These are phyloP conservation scores for Dittrichia graveolens DNA, from an alignment of 129 eudicot genomes.

Conservation along the genomic window DNA sequence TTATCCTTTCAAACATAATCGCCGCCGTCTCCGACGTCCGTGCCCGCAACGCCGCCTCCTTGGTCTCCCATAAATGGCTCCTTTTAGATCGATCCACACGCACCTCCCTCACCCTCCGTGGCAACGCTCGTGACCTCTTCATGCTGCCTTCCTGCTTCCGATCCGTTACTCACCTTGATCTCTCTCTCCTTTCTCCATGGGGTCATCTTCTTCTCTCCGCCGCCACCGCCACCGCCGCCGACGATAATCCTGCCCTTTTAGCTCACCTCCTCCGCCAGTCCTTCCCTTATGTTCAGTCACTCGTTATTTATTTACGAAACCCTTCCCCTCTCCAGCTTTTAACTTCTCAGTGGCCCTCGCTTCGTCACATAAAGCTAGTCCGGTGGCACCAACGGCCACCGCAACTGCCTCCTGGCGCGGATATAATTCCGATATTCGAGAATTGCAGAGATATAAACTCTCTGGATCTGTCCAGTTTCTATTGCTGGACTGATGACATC, in stretches of 20 bases:
- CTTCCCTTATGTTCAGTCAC: constrained; percentile 59
- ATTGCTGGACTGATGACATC: constrained; percentile 91
- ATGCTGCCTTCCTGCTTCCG: constrained; percentile 70
- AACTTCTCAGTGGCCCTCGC: constrained; percentile 49
- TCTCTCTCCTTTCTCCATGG: constrained; percentile 94
- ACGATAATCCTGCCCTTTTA: constrained; percentile 35
- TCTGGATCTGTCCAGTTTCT: constrained; percentile 64
- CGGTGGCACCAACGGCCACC: constrained; percentile 94
- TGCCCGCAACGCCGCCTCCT: constrained; percentile 70
- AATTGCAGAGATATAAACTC: constrained; percentile 8
- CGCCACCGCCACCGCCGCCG: constrained; percentile 19
- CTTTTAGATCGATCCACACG: constrained; percentile 75
- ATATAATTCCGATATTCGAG: constrained; percentile 47
- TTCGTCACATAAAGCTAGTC: constrained; percentile 59
- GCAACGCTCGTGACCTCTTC: constrained; percentile 76
- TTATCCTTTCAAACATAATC: constrained; percentile 65
- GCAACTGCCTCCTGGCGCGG: constrained; percentile 44
- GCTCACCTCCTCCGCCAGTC: constrained; percentile 48
- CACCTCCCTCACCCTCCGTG: constrained; percentile 70
- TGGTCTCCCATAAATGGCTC: constrained; percentile 82
- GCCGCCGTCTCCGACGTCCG: constrained; percentile 67
- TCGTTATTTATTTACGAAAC: constrained; percentile 60
- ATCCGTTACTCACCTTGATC: constrained; percentile 60
- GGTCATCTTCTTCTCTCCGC: constrained; percentile 58
- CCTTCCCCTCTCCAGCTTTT: constrained; percentile 41